Evolutionary conservation across 306 rosid genomes (phyloP).

Genomic region (Cicer yamashitae): DNA sequence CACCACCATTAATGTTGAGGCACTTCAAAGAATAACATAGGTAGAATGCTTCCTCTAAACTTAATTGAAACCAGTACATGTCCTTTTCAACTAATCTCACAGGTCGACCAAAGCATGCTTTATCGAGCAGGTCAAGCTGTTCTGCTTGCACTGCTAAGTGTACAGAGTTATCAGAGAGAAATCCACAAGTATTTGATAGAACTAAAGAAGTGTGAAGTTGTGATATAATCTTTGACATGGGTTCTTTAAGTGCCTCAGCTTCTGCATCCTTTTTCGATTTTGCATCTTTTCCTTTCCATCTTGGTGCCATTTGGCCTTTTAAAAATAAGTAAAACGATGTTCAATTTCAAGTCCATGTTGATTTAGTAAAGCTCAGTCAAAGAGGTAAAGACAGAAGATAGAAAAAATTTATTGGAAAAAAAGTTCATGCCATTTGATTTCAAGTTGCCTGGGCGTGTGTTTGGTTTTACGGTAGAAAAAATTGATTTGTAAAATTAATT

Average conservation of each 20-base stretch:
- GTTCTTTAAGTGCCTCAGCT: conserved; percentile 69
- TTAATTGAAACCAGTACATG: conserved; percentile 65
- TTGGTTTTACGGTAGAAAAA: no score
- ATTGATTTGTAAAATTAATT: no score
- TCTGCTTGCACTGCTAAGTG: conserved; percentile 59
- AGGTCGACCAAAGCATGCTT: conserved; percentile 69
- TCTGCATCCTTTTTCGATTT: conserved; percentile 70
- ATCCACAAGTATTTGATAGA: conserved; percentile 57
- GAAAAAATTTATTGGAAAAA: not conserved
- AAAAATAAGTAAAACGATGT: conserved; percentile 6
- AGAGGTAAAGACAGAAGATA: not conserved
- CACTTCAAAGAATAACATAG: conserved; percentile 68
- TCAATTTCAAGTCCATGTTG: conserved; percentile 9
- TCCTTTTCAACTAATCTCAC: conserved; percentile 56
- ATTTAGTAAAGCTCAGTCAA: conserved; percentile 28
- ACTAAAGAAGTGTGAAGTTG: conserved; percentile 65
- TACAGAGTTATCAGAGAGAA: conserved; percentile 53
- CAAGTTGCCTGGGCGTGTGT: no score
- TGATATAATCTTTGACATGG: conserved; percentile 67
- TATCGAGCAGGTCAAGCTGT: conserved; percentile 60
- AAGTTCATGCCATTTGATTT: not conserved
- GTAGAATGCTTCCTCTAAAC: conserved; percentile 78
- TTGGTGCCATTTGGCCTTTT: conserved; percentile 57
- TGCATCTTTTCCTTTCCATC: conserved; percentile 85
- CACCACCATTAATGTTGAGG: conserved; percentile 54